phyloP scores from a whole-genome alignment of 768 basidiomycete genomes.

The Daedaleopsis nitida region DNA sequence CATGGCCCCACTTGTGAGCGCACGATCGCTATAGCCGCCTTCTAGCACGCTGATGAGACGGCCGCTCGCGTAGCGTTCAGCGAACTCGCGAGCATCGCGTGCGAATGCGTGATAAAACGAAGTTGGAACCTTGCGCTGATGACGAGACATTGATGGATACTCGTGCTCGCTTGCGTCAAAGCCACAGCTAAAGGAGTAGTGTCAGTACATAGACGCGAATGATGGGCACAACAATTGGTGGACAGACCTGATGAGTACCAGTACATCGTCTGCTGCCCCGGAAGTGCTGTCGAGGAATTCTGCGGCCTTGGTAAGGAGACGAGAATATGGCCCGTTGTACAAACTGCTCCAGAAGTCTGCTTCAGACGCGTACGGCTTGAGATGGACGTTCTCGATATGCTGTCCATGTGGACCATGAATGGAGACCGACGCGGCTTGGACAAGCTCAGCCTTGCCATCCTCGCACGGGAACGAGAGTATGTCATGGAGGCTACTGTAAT shows the following conservation, averaged over 20 bases:
- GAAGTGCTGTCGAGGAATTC: slow-evolving; percentile 72
- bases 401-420: slow-evolving; percentile 84
- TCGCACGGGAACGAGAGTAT: slow-evolving; percentile 92
- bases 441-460: slow-evolving; percentile 78
- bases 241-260: slow-evolving; percentile 86
- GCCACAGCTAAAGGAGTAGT: slow-evolving; percentile 61
- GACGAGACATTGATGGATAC: slow-evolving; percentile 86
- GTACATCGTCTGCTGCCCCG: slow-evolving; percentile 63
- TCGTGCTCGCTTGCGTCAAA: slow-evolving; percentile 97
- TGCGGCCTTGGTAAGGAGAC: slow-evolving; percentile 65
- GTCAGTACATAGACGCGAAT: background rate
- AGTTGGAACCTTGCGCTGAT: slow-evolving; percentile 85
- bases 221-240: background rate
- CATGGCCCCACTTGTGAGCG: slow-evolving; percentile 81
- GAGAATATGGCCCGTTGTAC: slow-evolving; percentile 66
- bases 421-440: slow-evolving; percentile 86
- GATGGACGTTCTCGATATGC: slow-evolving; percentile 83
- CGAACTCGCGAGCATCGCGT: slow-evolving; percentile 64
- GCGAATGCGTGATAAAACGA: slow-evolving; percentile 88
- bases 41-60: slow-evolving; percentile 87
- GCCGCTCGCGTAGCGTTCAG: slow-evolving; percentile 64
- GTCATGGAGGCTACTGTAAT: slow-evolving; percentile 94
- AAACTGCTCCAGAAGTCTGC: slow-evolving; percentile 75
- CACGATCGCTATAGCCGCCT: slow-evolving; percentile 93
- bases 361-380: slow-evolving; percentile 70